Conservation (phyloP, 805 yeast species). For the Metschnikowia noctiluminum region DNA sequence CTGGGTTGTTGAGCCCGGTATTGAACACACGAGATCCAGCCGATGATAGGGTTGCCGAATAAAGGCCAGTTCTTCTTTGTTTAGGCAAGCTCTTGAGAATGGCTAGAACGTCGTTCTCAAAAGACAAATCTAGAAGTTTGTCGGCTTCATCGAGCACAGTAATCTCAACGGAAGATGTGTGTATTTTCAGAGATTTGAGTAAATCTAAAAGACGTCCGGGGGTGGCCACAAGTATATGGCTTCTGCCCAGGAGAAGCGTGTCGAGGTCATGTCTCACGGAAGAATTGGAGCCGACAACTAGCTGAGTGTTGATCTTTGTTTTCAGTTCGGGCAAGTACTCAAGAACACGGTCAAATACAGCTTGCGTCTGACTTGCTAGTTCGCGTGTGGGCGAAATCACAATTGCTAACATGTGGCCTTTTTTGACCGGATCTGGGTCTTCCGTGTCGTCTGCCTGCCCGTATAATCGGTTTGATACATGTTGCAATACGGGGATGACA, state of each 20-base stretch:
- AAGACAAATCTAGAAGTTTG: constrained; percentile 74
- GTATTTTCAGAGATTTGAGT: constrained; percentile 54
- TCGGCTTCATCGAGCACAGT: constrained; percentile 93
- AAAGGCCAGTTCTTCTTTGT: constrained; percentile 89
- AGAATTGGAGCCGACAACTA: constrained; percentile 61
- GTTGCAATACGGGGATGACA: constrained; percentile 76
- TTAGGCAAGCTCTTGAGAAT: constrained; percentile 74
- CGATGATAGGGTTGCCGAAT: constrained; percentile 87
- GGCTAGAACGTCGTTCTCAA: constrained; percentile 61
- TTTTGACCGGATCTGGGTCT: constrained; percentile 35
- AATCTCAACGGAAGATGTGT: constrained; percentile 62
- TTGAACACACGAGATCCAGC: constrained; percentile 77
- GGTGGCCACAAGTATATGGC: constrained; percentile 83
- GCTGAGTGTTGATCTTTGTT: constrained; percentile 49
- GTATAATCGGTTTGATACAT: constrained; percentile 40
- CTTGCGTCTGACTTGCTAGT: constrained; percentile 64
- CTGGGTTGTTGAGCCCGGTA: constrained; percentile 92
- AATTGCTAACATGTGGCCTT: constrained; percentile 69
- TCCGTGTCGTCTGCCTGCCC: constrained; percentile 17
- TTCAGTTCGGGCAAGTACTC: constrained; percentile 52
- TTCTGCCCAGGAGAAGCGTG: constrained; percentile 47
- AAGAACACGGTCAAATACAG: constrained; percentile 60
- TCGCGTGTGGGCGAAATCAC: constrained; percentile 75
- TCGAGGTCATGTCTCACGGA: constrained; percentile 71
- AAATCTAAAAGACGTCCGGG: constrained; percentile 88